Evolutionary conservation across 768 basidiomycete species (phyloP).

Genomic region (Rhodotorula diobovata): DNA sequence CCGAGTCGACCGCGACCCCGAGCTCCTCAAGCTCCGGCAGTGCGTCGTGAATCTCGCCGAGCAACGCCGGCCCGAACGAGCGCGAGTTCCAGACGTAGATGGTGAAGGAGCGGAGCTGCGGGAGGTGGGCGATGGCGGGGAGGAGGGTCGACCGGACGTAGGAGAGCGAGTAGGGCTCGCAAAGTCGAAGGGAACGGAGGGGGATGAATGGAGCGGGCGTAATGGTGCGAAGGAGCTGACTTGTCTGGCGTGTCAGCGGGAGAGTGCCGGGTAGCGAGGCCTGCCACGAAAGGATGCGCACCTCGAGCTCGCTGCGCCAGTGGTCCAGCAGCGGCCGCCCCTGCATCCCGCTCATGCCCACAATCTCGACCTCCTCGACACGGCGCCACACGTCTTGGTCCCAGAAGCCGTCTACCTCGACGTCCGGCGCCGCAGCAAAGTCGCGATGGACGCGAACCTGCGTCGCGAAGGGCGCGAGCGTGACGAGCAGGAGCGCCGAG

Average conservation of each 20-base stretch:
- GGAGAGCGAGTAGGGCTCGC: not conserved
- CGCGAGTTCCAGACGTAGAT: conserved; percentile 7
- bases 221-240: conserved; percentile 4
- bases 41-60: not conserved
- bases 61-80: not conserved
- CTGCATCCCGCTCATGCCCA: not conserved
- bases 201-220: not conserved
- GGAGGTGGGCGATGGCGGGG: not conserved
- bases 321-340: not conserved
- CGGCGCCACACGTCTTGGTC: not conserved
- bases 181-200: conserved; percentile 9
- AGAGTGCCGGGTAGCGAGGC: not conserved
- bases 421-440: not conserved
- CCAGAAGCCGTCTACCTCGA: conserved; percentile 8
- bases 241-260: not conserved
- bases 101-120: not conserved
- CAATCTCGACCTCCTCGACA: conserved; percentile 5
- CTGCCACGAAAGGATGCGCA: not conserved
- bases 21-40: conserved; percentile 12
- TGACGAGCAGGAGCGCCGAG: conserved; percentile 1
- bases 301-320: not conserved
- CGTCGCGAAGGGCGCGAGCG: not conserved
- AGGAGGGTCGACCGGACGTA: not conserved
- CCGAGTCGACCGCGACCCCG: conserved; percentile 8
- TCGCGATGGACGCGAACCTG: conserved; percentile 4